Conservation (phyloP, 441 rosid species). For the Syzygium syzygioides region DNA sequence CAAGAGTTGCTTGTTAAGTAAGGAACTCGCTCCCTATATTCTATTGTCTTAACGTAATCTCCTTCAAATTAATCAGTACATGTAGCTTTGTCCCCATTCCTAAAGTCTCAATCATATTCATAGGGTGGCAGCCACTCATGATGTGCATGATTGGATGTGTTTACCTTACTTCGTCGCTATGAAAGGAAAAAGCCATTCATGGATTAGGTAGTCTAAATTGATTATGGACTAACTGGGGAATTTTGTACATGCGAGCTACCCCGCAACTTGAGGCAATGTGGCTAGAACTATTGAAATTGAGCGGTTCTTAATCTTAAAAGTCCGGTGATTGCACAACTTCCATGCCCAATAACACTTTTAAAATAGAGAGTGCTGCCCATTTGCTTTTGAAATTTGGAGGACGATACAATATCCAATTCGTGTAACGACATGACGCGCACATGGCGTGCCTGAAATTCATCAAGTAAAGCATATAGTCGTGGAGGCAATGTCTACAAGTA, state of each 20-base stretch:
- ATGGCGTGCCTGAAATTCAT: not conserved
- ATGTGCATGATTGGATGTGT: not conserved
- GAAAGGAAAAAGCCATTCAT: not conserved
- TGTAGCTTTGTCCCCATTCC: not conserved
- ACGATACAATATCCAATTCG: not conserved
- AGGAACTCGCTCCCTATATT: not conserved
- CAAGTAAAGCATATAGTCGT: not conserved
- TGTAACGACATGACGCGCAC: not conserved
- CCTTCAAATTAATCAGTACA: not conserved
- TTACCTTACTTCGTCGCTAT: not conserved
- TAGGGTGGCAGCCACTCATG: not conserved
- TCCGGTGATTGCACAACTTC: not conserved
- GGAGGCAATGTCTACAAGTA: not conserved
- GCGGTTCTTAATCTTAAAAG: not conserved
- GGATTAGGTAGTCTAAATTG: not conserved
- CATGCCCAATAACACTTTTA: not conserved
- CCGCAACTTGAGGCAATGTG: not conserved
- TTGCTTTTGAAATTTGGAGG: not conserved
- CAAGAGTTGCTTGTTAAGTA: not conserved
- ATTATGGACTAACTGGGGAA: not conserved
- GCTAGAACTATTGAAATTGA: not conserved
- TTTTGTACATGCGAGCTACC: not conserved
- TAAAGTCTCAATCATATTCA: not conserved
- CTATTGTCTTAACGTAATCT: not conserved
- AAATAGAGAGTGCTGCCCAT: not conserved